Conservation (phyloP, 257 asterid genomes). For the Fraxinus quadrangulata region DNA sequence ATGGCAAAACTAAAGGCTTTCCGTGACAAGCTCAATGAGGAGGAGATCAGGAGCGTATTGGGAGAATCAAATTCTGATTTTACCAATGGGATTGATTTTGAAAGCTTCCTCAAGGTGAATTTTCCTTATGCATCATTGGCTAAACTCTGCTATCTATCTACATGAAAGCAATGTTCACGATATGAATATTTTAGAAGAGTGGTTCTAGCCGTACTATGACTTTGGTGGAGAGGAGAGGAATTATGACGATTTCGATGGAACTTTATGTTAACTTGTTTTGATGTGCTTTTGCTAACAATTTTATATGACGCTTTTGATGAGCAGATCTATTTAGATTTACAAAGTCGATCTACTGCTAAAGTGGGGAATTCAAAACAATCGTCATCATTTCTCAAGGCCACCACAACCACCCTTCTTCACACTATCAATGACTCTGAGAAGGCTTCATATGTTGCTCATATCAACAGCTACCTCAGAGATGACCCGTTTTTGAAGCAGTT, state of each 20-base stretch:
- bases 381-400: conserved; percentile 80
- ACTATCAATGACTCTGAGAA: conserved; percentile 80
- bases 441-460: conserved; percentile 90
- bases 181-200: conserved; percentile 7
- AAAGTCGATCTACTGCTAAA: conserved; percentile 62
- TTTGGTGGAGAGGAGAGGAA: conserved; percentile 5
- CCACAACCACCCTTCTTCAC: conserved; percentile 88
- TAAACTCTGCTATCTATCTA: conserved; percentile 5
- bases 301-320: conserved; percentile 31
- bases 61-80: conserved; percentile 54
- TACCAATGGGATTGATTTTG: conserved; percentile 75
- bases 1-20: conserved; percentile 72
- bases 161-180: not conserved
- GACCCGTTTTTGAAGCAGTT: conserved; percentile 88
- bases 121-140: conserved; percentile 10
- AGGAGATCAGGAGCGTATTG: conserved; percentile 57
- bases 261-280: conserved; percentile 18
- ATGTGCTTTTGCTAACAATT: conserved; percentile 26
- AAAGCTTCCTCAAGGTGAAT: conserved; percentile 89
- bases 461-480: conserved; percentile 92
- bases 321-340: conserved; percentile 79
- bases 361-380: conserved; percentile 62
- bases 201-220: conserved; percentile 14
- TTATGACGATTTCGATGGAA: not conserved
- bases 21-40: conserved; percentile 56